Conservation (phyloP, 257 asterid genomes). For the Oldenlandia corymbosa region DNA sequence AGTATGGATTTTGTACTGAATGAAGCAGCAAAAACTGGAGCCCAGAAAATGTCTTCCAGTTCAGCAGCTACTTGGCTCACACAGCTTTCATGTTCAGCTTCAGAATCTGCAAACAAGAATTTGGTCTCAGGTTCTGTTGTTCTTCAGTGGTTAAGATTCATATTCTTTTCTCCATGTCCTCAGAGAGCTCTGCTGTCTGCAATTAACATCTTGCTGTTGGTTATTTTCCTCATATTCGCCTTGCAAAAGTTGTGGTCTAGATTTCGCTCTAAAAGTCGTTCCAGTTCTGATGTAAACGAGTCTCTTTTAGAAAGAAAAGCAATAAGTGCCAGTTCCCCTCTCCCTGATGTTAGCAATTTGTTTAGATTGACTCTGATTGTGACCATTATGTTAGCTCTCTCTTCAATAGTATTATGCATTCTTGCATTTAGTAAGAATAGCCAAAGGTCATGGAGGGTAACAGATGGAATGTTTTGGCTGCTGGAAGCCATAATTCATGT, state of each 20-base stretch:
- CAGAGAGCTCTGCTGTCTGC: slow-evolving; percentile 58
- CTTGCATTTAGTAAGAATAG: slow-evolving; percentile 24
- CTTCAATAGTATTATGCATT: slow-evolving; percentile 39
- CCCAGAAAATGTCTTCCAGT: slow-evolving; percentile 10
- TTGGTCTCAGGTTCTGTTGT: slow-evolving; percentile 24
- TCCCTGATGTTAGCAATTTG: slow-evolving; percentile 32
- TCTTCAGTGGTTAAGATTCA: slow-evolving; percentile 63
- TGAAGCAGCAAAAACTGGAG: not conserved
- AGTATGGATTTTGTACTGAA: not conserved
- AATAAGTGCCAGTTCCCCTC: slow-evolving; percentile 15
- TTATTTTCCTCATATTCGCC: slow-evolving; percentile 34
- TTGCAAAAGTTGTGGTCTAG: slow-evolving; percentile 45
- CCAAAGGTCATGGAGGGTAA: slow-evolving; percentile 36
- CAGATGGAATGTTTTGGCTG: slow-evolving; percentile 60
- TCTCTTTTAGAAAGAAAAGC: slow-evolving; percentile 50
- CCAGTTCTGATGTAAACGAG: slow-evolving; percentile 30
- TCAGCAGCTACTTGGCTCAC: slow-evolving; percentile 55
- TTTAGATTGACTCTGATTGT: slow-evolving; percentile 41
- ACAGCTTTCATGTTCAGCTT: slow-evolving; percentile 57
- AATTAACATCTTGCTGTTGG: slow-evolving; percentile 46
- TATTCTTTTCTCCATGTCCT: slow-evolving; percentile 81
- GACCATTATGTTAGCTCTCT: slow-evolving; percentile 29
- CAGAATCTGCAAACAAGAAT: slow-evolving; percentile 28
- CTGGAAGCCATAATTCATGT: slow-evolving; percentile 48
- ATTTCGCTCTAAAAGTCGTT: slow-evolving; percentile 20